A percentile compares a stretch with the other conserved stretches of the same genome.
Conservation (phyloP, 2,329 filamentous ascomycete species). For the Epichloe scottii region DNA sequence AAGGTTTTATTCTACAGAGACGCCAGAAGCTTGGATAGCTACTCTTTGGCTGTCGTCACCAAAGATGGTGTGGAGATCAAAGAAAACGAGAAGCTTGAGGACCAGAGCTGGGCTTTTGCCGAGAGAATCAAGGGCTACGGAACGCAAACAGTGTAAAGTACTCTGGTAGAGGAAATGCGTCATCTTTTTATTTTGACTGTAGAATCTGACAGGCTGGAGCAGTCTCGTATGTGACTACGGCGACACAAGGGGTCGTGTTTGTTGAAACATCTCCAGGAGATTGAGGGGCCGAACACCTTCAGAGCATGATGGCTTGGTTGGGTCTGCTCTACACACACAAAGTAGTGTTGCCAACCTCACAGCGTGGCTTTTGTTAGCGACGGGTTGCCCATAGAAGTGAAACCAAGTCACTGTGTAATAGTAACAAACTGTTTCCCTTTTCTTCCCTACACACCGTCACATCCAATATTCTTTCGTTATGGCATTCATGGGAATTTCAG, state of each 20-base stretch:
- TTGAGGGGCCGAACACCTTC: too few relatives aligned
- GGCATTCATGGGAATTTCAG: not conserved
- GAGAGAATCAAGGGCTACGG: constrained; percentile 92
- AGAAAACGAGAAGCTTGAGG: constrained; percentile 77
- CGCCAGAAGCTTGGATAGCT: constrained; percentile 80
- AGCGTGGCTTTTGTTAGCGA: too few relatives aligned
- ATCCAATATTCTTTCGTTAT: not conserved
- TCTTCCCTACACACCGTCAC: not conserved
- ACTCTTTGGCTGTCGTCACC: constrained; percentile 82
- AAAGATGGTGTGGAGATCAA: constrained; percentile 79
- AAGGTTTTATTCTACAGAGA: constrained; percentile 98
- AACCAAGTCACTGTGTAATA: not conserved
- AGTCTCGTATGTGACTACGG: not conserved
- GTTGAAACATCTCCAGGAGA: too few relatives aligned
- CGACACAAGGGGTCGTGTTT: too few relatives aligned
- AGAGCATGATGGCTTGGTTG: too few relatives aligned
- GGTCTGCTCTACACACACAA: too few relatives aligned
- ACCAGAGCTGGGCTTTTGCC: constrained; percentile 96
- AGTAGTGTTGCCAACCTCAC: too few relatives aligned
- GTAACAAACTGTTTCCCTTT: not conserved
- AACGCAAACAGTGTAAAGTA: constrained; percentile 52
- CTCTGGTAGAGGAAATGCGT: not conserved
- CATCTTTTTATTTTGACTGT: not conserved
- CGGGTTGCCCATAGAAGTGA: not conserved
- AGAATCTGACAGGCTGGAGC: not conserved